Conservation (phyloP, 1,284 basidiomycete genomes). For the Sporisorium exsertum region DNA sequence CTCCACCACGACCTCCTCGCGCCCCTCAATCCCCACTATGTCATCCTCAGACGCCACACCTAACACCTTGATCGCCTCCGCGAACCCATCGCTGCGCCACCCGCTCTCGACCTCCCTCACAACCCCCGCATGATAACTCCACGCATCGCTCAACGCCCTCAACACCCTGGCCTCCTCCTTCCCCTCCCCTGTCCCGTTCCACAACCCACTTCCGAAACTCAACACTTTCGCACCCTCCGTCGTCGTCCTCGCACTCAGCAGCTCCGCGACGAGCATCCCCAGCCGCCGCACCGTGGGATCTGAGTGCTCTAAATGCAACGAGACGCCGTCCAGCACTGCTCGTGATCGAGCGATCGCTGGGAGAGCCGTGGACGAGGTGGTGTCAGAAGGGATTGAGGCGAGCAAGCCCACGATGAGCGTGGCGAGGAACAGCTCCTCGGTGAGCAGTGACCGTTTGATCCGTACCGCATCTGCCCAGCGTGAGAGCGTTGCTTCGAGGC, state of each 20-base stretch:
- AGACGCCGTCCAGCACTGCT: conserved; percentile 79
- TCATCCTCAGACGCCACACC: background rate
- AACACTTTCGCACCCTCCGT: conserved; percentile 73
- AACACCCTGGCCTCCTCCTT: conserved; percentile 69
- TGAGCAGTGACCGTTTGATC: conserved; percentile 7
- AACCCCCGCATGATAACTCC: conserved; percentile 2
- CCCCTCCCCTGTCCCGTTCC: conserved; percentile 83
- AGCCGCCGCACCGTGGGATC: conserved; percentile 83
- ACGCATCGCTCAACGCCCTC: conserved; percentile 44
- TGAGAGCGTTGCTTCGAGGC: conserved; percentile 12
- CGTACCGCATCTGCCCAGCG: conserved; percentile 19
- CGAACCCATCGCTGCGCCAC: background rate
- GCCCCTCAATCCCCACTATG: background rate
- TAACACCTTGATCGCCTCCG: conserved; percentile 1
- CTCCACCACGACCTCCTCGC: background rate
- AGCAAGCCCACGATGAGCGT: conserved; percentile 76
- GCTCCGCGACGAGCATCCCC: conserved; percentile 91
- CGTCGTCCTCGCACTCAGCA: conserved; percentile 39
- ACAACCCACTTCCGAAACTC: conserved; percentile 78
- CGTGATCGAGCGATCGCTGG: conserved; percentile 71
- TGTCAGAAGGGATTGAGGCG: conserved; percentile 66
- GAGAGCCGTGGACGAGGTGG: conserved; percentile 31
- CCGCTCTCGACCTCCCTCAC: background rate
- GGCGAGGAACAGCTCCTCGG: conserved; percentile 75
- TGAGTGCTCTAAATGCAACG: conserved; percentile 74